Base-by-base conservation (phyloP, 1,284 basidiomycete species). In the Testicularia cyperi region DNA sequence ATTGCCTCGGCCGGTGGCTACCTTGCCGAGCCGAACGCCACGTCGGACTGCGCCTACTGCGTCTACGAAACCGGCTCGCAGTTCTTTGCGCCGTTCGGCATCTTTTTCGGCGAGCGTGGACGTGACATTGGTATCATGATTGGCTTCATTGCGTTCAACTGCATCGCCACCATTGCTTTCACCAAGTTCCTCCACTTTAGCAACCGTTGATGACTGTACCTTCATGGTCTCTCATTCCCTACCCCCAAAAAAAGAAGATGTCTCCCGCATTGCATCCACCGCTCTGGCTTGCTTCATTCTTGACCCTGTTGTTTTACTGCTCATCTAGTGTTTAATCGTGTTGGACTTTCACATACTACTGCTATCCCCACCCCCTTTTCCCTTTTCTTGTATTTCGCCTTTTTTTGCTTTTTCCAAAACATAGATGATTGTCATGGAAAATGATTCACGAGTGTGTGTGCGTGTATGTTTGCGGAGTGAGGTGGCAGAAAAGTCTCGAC, bases 1-100 rank as follows among this genome's bases (percentile, higher is more conserved):
- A 42, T 61, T 70, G 83, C 86, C 6, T 63, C 78, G 77, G 3
- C 82, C 83, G 62, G 85, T 85, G 92, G 89, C 0, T 95, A 95
- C 78, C 77, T 95, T 28, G 81, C 86, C 60, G 87, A 92, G 75
- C 82, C 83, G 0, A 78, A 80, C 38, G 87, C 81, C 7, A 86
- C 83, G 0, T 41, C 34, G 9, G 53, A 56, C 6, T 91, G 89
- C 75, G 80, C 81, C n/a, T 90, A 89, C 72, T 90, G 88, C 70
- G 82, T 85, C 65, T 88, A 83, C 74, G 47, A 46, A 28, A 78
- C 70, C 65, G 88, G 88, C 5, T 85, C 90, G 60, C 80, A 90
- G 60, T 90, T 86, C 78, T 86, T 81, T 72, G 63, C 73, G 8
- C 83, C 84, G 0, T 78, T 94, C 38, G 85, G 86, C 55, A 88